Evolutionary conservation across 139 green algal genomes (phyloP).

Genomic region (Ettlia oleoabundans): DNA sequence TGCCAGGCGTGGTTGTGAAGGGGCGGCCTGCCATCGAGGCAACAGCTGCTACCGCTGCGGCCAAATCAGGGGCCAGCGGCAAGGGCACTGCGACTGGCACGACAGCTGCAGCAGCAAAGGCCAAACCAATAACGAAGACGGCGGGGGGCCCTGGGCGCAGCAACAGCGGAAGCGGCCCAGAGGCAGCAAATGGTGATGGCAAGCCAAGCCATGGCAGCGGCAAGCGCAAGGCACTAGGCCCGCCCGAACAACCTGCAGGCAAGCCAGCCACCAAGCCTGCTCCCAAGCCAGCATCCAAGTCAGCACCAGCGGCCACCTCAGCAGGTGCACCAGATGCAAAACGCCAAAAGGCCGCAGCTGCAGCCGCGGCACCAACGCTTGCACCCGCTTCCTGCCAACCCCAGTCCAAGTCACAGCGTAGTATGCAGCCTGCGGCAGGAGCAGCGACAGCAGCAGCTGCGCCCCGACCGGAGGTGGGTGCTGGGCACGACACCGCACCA

Average conservation of each 20-base stretch:
- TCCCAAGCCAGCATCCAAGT: not conserved
- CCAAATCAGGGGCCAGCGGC: not conserved
- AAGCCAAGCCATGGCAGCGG: not conserved
- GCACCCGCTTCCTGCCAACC: not conserved
- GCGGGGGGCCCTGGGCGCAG: not conserved
- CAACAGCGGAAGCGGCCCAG: not conserved
- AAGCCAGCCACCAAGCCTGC: too few species aligned
- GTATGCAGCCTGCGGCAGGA: not conserved
- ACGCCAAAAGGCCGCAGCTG: not conserved
- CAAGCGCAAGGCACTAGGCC: constrained; percentile 23
- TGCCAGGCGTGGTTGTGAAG: constrained; percentile 17
- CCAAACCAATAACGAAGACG: not conserved
- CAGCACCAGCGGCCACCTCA: not conserved
- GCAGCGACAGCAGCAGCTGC: not conserved
- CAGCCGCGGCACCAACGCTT: not conserved
- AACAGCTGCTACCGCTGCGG: not conserved
- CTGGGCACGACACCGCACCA: not conserved
- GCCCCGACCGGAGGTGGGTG: not conserved
- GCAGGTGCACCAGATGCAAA: not conserved
- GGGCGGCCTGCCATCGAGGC: not conserved
- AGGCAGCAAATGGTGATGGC: not conserved
- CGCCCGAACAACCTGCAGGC: not conserved
- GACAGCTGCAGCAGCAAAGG: not conserved
- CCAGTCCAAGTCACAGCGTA: too few species aligned
- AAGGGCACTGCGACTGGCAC: not conserved